A percentile compares a stretch with the other conserved stretches of the same genome.
Evolutionary conservation across 371 early-diverging fungal species (phyloP).

Genomic region (Choanephora cucurbitarum): DNA sequence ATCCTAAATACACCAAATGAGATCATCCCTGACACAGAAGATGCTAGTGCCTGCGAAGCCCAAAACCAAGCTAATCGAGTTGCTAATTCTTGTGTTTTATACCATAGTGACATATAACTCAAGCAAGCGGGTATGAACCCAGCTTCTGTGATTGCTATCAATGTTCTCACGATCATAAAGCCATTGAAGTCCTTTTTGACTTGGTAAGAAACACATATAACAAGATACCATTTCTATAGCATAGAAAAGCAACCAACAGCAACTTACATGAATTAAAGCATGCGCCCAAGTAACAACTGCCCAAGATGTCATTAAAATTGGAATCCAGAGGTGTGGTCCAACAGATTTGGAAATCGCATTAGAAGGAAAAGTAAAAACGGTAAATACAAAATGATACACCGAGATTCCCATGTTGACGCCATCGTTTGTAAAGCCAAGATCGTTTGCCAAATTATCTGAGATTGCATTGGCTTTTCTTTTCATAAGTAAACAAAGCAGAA

Average conservation of each 20-base stretch:
- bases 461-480: slow-evolving; percentile 40
- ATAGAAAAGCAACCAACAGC: too few species aligned
- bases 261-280: slow-evolving; percentile 27
- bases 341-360: slow-evolving; percentile 53
- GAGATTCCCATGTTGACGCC: slow-evolving; percentile 37
- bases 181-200: slow-evolving; percentile 26
- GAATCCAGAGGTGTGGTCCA: slow-evolving; percentile 62
- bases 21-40: slow-evolving; percentile 62
- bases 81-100: slow-evolving; percentile 61
- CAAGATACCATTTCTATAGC: too few species aligned
- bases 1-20: slow-evolving; percentile 61
- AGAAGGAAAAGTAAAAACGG: slow-evolving; percentile 44
- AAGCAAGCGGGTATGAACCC: slow-evolving; percentile 66
- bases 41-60: slow-evolving; percentile 58
- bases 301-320: slow-evolving; percentile 64
- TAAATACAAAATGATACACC: slow-evolving; percentile 38
- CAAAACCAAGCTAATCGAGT: slow-evolving; percentile 62
- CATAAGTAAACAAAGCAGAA: background rate
- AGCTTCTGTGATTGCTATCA: slow-evolving; percentile 48
- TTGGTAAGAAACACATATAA: slow-evolving; percentile 8
- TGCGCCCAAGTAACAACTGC: slow-evolving; percentile 56
- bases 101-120: slow-evolving; percentile 57
- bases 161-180: slow-evolving; percentile 31
- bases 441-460: slow-evolving; percentile 38
- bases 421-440: slow-evolving; percentile 34